A percentile compares a stretch with the other conserved stretches of the same genome.
Evolutionary conservation across 805 yeast genomes (phyloP).

Genomic region (Starmera amethionina): DNA sequence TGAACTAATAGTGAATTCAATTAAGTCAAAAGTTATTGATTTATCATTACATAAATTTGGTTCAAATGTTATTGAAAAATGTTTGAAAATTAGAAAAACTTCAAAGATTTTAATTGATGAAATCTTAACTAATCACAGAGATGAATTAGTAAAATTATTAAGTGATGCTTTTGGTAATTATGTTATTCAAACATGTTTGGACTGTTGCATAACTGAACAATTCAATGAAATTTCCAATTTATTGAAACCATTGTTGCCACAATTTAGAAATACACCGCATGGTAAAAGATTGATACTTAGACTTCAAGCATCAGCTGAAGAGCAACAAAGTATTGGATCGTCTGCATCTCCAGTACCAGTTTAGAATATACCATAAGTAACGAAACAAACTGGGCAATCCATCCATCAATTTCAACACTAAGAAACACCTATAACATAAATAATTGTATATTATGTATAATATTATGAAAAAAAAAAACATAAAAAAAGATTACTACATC

Average conservation of each 20-base stretch:
- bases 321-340: too few species aligned
- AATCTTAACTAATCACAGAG: slow-evolving; percentile 25
- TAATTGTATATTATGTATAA: too few species aligned
- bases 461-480: too few species aligned
- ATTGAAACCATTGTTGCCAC: slow-evolving; percentile 67
- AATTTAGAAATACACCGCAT: slow-evolving; percentile 84
- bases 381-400: too few species aligned
- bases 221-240: slow-evolving; percentile 45
- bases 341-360: too few species aligned
- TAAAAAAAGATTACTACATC: too few species aligned
- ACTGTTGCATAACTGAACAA: slow-evolving; percentile 36
- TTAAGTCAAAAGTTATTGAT: slow-evolving; percentile 24
- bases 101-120: slow-evolving; percentile 41
- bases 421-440: too few species aligned
- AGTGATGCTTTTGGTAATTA: slow-evolving; percentile 93
- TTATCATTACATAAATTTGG: slow-evolving; percentile 85
- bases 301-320: slow-evolving; percentile 20
- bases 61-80: slow-evolving; percentile 89
- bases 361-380: too few species aligned
- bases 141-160: slow-evolving; percentile 39
- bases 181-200: slow-evolving; percentile 88
- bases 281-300: slow-evolving; percentile 88
- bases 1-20: slow-evolving; percentile 21
- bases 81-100: slow-evolving; percentile 42
- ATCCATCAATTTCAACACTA: too few species aligned